Evolutionary conservation across 2,329 filamentous ascomycete genomes (phyloP).

Genomic region (Calonectria montana): DNA sequence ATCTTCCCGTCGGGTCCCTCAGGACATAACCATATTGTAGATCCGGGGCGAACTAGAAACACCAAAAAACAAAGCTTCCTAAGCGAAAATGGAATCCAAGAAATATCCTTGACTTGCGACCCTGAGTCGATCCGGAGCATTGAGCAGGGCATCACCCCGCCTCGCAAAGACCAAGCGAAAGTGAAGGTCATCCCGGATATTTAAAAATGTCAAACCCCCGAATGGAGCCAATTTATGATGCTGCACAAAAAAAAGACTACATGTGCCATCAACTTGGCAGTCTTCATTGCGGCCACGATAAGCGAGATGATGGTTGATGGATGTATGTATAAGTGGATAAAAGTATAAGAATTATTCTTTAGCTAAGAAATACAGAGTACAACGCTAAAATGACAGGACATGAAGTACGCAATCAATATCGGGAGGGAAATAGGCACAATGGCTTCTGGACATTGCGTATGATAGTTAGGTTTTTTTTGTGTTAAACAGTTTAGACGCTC

Average conservation of each 20-base stretch:
- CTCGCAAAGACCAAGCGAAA: constrained; percentile 3
- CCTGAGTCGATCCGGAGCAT: neutral
- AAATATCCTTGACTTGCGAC: neutral
- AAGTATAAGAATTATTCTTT: neutral
- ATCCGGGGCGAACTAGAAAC: neutral
- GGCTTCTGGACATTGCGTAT: neutral
- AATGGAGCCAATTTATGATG: neutral
- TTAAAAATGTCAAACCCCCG: neutral
- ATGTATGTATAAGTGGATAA: neutral
- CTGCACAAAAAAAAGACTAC: neutral
- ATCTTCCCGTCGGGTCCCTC: constrained; percentile 3
- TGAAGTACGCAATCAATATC: too few species aligned
- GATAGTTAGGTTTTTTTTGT: too few species aligned
- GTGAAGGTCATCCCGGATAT: neutral
- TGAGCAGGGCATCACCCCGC: neutral
- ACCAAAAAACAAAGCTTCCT: neutral
- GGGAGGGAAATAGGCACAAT: neutral
- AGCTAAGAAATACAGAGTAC: too few species aligned
- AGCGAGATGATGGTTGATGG: neutral
- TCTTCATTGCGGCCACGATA: neutral
- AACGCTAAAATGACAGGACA: too few species aligned
- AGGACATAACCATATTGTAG: neutral
- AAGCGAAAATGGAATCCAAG: neutral
- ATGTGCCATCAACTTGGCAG: neutral
- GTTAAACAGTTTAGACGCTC: too few species aligned